Percentiles rank a stretch among this genome's conserved stretches.
Conservation (phyloP, 75 land plant genomes). For the Picea sitchensis region DNA sequence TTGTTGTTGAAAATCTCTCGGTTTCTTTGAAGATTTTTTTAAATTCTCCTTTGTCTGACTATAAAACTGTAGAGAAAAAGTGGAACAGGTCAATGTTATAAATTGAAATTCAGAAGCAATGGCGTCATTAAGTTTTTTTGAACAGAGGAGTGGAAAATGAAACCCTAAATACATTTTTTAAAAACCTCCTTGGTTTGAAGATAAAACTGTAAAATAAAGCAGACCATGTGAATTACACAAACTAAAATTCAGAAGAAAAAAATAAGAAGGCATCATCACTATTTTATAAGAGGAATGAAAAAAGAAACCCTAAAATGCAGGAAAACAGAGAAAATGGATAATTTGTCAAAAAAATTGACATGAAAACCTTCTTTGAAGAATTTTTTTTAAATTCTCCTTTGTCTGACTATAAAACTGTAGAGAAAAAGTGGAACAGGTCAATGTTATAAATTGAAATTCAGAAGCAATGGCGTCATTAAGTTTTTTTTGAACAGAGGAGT, state of each 20-base stretch:
- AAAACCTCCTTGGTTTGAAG: too few species aligned
- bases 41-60: slow-evolving; percentile 36
- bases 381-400: too few species aligned
- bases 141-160: too few species aligned
- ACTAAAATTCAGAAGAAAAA: not conserved
- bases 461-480: not conserved
- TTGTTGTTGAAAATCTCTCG: slow-evolving; percentile 62
- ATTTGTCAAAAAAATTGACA: not conserved
- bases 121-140: too few species aligned
- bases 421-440: not conserved
- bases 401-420: too few species aligned
- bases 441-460: not conserved
- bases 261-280: too few species aligned
- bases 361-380: slow-evolving; percentile 82
- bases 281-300: not conserved
- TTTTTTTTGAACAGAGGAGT: too few species aligned
- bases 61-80: slow-evolving; percentile 37
- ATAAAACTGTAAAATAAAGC: not conserved
- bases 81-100: not conserved
- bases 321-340: not conserved
- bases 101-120: not conserved
- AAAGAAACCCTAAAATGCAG: not conserved
- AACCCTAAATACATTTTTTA: too few species aligned
- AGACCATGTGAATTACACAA: not conserved
- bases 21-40: slow-evolving; percentile 51